These are phyloP conservation scores for Sclerotinia glacialis DNA, from an alignment of 2,329 filamentous ascomycete genomes.

Conservation along the genomic window DNA sequence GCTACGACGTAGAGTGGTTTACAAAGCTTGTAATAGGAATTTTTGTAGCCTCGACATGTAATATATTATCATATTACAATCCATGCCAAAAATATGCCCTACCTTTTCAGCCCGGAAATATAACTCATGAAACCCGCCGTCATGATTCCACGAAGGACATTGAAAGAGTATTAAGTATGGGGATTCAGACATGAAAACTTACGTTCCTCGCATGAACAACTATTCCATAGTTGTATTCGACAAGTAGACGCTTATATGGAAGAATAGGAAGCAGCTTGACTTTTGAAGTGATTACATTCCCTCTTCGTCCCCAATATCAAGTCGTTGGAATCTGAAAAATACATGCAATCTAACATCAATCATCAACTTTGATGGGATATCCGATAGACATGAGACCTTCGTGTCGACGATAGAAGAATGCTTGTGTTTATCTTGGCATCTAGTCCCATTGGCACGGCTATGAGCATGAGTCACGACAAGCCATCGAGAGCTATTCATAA, in stretches of 20 bases:
- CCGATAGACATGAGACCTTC: neutral
- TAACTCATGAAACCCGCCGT: too few relatives aligned
- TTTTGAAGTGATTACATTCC: neutral
- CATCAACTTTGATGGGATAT: conserved; percentile 2
- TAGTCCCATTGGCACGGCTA: neutral
- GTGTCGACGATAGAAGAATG: neutral
- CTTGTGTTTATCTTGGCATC: too few relatives aligned
- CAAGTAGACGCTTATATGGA: neutral
- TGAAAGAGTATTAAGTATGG: neutral
- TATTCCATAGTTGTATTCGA: neutral
- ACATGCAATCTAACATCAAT: neutral
- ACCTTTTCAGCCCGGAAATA: neutral
- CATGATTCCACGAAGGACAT: neutral
- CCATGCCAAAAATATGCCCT: neutral
- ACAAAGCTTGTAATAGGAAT: neutral
- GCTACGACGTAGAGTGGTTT: neutral
- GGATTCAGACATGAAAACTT: neutral
- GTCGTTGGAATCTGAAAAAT: neutral
- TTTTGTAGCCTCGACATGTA: neutral
- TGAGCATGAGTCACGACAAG: neutral
- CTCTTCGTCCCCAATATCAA: neutral
- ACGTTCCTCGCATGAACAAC: neutral
- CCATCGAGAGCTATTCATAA: too few relatives aligned
- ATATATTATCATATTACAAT: neutral
- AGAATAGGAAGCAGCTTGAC: neutral